Evolutionary conservation across 768 basidiomycete species (phyloP).

Genomic region (Gloeostereum incarnatum): DNA sequence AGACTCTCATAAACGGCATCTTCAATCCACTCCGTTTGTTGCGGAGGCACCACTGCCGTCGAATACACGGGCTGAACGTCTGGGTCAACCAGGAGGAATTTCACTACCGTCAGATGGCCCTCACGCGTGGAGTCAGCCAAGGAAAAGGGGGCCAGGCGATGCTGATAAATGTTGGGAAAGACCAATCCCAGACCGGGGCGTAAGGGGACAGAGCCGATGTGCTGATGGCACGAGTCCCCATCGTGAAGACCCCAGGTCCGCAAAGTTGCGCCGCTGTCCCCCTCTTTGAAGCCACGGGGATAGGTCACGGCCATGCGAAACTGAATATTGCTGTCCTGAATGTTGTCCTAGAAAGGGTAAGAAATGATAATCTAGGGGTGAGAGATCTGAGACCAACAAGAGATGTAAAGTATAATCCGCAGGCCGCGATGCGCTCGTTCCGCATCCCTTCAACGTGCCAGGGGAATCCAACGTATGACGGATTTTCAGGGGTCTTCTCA

Average conservation of each 20-base stretch:
- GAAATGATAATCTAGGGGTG: not conserved
- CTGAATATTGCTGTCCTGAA: constrained; percentile 21
- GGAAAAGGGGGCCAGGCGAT: constrained; percentile 26
- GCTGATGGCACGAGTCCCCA: constrained; percentile 38
- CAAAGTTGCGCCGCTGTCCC: constrained; percentile 35
- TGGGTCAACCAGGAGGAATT: constrained; percentile 41
- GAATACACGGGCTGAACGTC: constrained; percentile 29
- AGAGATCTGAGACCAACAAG: constrained; percentile 19
- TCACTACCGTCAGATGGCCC: constrained; percentile 33
- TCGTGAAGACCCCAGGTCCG: constrained; percentile 42
- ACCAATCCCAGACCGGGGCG: constrained; percentile 27
- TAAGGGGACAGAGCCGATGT: constrained; percentile 29
- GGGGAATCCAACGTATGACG: constrained; percentile 20
- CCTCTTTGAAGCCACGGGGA: constrained; percentile 31
- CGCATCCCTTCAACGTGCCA: constrained; percentile 49
- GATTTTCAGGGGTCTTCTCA: constrained; percentile 20
- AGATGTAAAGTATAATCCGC: constrained; percentile 29
- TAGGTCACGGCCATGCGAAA: constrained; percentile 46
- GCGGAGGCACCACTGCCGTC: constrained; percentile 36
- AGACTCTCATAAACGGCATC: constrained; percentile 25
- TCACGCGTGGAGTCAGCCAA: constrained; percentile 28
- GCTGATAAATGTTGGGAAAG: constrained; percentile 53
- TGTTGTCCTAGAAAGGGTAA: constrained; percentile 27
- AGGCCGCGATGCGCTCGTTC: constrained; percentile 41
- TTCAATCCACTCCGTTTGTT: constrained; percentile 37